Evolutionary conservation across 768 basidiomycete species (phyloP).

Genomic region (Kwoniella europaea): DNA sequence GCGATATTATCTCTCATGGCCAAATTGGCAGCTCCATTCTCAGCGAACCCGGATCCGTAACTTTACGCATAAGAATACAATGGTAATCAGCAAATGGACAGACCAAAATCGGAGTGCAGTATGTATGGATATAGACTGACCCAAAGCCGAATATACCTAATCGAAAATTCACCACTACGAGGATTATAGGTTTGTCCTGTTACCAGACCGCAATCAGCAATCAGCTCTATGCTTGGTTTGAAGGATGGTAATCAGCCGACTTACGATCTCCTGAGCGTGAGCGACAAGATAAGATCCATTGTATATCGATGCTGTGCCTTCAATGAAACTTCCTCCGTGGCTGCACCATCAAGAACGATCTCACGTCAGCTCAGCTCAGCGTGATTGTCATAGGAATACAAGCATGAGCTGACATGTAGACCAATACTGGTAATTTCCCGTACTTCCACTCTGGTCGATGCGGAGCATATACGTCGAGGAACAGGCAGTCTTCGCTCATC

Average conservation of each 20-base stretch:
- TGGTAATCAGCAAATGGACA: too few species aligned
- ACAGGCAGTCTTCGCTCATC: constrained; percentile 63
- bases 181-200: constrained; percentile 65
- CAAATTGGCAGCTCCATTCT: constrained; percentile 60
- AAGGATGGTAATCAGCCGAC: neutral
- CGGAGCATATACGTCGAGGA: constrained; percentile 63
- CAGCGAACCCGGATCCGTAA: constrained; percentile 42
- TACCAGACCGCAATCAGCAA: too few species aligned
- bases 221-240: neutral
- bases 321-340: constrained; percentile 60
- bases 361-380: neutral
- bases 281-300: constrained; percentile 52
- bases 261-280: constrained; percentile 28
- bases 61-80: too few species aligned
- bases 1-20: constrained; percentile 68
- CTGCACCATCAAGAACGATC: constrained; percentile 25
- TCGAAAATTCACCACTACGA: constrained; percentile 65
- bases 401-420: constrained; percentile 56
- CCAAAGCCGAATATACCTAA: constrained; percentile 63
- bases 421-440: constrained; percentile 60
- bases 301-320: constrained; percentile 51
- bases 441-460: constrained; percentile 35
- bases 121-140: constrained; percentile 23
- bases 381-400: neutral
- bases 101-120: neutral